These are phyloP conservation scores for Leishmania lainsoni DNA, from an alignment of 208 protist species.

Conservation along the genomic window DNA sequence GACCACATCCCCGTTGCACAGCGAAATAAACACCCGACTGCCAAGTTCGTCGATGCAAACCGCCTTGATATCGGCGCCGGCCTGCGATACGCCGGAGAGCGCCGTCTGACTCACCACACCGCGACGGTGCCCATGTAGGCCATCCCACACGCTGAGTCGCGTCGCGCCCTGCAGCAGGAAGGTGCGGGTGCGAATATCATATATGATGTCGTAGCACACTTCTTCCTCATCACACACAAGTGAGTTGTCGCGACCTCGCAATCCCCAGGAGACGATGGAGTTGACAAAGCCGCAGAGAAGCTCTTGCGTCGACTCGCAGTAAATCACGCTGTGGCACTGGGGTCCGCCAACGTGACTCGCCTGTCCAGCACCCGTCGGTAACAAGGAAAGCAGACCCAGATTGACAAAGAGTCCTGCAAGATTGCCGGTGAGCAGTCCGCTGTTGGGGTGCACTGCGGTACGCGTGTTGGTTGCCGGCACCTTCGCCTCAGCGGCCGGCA, in stretches of 20 bases:
- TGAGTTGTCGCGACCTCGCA: constrained; percentile 29
- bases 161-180: constrained; percentile 73
- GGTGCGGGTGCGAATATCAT: constrained; percentile 41
- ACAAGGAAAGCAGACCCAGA: constrained; percentile 25
- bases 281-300: constrained; percentile 64
- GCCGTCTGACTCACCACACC: constrained; percentile 45
- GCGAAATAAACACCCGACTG: constrained; percentile 61
- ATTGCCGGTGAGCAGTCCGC: not conserved
- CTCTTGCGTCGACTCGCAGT: constrained; percentile 60
- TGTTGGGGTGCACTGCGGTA: not conserved
- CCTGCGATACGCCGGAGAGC: constrained; percentile 18
- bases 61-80: constrained; percentile 44
- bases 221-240: constrained; percentile 51
- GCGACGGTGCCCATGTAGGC: constrained; percentile 41
- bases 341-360: constrained; percentile 6
- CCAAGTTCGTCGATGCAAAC: constrained; percentile 62
- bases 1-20: constrained; percentile 42
- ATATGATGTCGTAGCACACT: constrained; percentile 39
- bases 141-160: constrained; percentile 68
- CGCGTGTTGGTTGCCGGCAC: constrained; percentile 8
- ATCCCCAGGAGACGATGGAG: constrained; percentile 48
- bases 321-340: constrained; percentile 37
- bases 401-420: constrained; percentile 11
- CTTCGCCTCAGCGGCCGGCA: not conserved
- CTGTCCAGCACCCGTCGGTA: constrained; percentile 18